A percentile compares a stretch with the other conserved stretches of the same genome.
These are phyloP conservation scores for Lathyrus oleraceus DNA, from an alignment of 306 rosid species.

Conservation along the genomic window DNA sequence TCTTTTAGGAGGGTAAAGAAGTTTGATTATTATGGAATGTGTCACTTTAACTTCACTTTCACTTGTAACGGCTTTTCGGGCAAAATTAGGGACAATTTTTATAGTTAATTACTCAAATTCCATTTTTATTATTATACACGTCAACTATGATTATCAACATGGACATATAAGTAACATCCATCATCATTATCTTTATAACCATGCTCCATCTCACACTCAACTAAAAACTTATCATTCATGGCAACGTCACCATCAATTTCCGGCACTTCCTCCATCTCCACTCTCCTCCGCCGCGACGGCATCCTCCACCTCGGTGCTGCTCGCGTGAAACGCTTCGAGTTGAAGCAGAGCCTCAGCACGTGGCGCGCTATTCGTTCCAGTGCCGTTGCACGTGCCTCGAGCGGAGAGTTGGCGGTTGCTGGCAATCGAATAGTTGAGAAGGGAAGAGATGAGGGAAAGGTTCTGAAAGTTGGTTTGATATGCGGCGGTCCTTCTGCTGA, in stretches of 20 bases:
- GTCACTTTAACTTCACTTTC: too few relatives aligned
- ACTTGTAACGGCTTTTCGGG: too few relatives aligned
- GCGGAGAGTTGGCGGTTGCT: constrained; percentile 34
- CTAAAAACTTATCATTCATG: not conserved
- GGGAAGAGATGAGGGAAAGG: constrained; percentile 34
- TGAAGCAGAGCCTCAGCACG: constrained; percentile 8
- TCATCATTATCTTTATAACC: not conserved
- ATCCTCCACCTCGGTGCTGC: not conserved
- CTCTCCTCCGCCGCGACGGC: constrained; percentile 12
- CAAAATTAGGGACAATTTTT: too few relatives aligned
- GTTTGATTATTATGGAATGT: too few relatives aligned
- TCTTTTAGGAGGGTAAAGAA: too few relatives aligned
- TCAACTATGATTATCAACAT: too few relatives aligned
- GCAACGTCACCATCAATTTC: constrained; percentile 26
- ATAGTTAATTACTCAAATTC: too few relatives aligned
- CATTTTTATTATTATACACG: too few relatives aligned
- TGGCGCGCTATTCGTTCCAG: constrained; percentile 1
- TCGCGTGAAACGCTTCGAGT: constrained; percentile 3
- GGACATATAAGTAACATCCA: too few relatives aligned
- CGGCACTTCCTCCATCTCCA: constrained; percentile 1
- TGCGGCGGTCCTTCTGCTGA: constrained; percentile 98
- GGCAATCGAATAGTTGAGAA: constrained; percentile 34
- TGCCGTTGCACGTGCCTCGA: constrained; percentile 29
- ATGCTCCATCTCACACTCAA: not conserved
- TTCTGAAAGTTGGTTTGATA: constrained; percentile 69